phyloP scores from a whole-genome alignment of 2,329 filamentous ascomycete species.

The Mycocentrospora acerina region DNA sequence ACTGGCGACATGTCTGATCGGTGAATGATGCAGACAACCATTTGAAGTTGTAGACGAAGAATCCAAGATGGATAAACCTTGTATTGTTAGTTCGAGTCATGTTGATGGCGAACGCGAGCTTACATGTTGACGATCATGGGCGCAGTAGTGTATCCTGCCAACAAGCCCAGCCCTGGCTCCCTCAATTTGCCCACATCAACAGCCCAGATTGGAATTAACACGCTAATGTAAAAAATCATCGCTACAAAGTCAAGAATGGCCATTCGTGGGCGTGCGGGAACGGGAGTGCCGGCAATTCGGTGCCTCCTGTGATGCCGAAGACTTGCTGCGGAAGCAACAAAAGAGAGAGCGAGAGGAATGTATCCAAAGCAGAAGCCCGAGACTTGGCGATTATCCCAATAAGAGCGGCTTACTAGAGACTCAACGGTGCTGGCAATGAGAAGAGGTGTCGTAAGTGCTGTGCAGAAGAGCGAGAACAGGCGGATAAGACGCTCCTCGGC shows the following conservation, averaged over 20 bases:
- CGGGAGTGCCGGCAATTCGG: neutral
- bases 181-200: slow-evolving; percentile 6
- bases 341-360: slow-evolving; percentile 15
- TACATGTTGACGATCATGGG: slow-evolving; percentile 26
- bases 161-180: slow-evolving; percentile 7
- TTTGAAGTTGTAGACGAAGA: slow-evolving; percentile 9
- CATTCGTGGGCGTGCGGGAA: neutral
- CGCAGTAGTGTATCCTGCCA: slow-evolving; percentile 17
- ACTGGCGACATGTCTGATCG: slow-evolving; percentile 8
- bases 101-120: neutral
- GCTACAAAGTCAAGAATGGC: slow-evolving; percentile 9
- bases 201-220: slow-evolving; percentile 16
- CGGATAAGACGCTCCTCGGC: slow-evolving; percentile 14
- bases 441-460: slow-evolving; percentile 11
- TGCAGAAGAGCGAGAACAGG: slow-evolving; percentile 7
- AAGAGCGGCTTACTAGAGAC: neutral
- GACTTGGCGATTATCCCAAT: slow-evolving; percentile 1
- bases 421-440: slow-evolving; percentile 12
- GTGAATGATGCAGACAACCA: slow-evolving; percentile 1
- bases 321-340: slow-evolving; percentile 5
- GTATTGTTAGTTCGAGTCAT: neutral
- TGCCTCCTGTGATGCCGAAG: slow-evolving; percentile 5
- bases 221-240: slow-evolving; percentile 5
- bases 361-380: slow-evolving; percentile 17
- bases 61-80: slow-evolving; percentile 14